Evolutionary conservation across 75 land plant species (phyloP).

Genomic region (Cryptomeria japonica): DNA sequence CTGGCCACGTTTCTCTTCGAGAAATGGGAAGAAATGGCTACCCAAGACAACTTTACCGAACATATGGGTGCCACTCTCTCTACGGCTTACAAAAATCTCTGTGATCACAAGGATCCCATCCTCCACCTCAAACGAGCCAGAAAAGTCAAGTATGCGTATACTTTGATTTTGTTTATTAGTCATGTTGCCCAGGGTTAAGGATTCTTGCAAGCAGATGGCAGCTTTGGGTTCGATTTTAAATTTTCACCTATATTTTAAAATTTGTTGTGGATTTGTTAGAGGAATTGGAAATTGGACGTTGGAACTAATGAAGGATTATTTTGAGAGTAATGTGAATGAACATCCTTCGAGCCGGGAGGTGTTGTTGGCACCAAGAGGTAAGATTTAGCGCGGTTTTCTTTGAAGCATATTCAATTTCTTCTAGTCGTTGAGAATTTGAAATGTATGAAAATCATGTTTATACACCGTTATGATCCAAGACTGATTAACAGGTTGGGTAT

Average conservation of each 20-base stretch:
- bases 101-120: constrained; percentile 51
- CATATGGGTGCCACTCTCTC: constrained; percentile 50
- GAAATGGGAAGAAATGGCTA: constrained; percentile 62
- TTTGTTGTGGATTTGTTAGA: constrained; percentile 31
- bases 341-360: constrained; percentile 23
- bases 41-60: constrained; percentile 47
- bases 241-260: not conserved
- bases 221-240: not conserved
- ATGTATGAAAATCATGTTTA: no score
- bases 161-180: not conserved
- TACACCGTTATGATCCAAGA: no score
- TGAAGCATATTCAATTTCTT: no score
- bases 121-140: constrained; percentile 49
- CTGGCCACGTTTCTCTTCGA: constrained; percentile 44
- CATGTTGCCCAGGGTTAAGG: not conserved
- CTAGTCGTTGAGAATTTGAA: no score
- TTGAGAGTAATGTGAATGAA: constrained; percentile 17
- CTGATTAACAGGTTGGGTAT: no score
- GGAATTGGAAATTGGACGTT: constrained; percentile 89
- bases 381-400: constrained; percentile 8
- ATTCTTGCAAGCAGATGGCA: not conserved
- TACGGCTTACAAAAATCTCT: constrained; percentile 66
- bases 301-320: constrained; percentile 62
- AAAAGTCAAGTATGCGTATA: constrained; percentile 22
- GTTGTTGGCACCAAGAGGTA: constrained; percentile 11